phyloP scores from a whole-genome alignment of 345 rosid genomes.

The Corymbia maculata region DNA sequence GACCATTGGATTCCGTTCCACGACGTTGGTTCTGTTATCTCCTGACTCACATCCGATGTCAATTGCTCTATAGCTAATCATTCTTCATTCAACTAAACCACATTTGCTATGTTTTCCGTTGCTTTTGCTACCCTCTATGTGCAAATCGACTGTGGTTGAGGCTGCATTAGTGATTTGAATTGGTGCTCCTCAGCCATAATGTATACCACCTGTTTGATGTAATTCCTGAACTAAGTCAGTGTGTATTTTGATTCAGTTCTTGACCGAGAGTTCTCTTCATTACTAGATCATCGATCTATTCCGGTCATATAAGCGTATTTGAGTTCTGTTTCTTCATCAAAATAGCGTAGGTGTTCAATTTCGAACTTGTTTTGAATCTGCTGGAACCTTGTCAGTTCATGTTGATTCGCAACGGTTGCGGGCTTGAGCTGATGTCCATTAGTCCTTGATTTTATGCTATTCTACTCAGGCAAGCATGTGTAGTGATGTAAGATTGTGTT shows the following conservation, averaged over 20 bases:
- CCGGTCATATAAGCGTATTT: background rate
- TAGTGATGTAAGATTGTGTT: background rate
- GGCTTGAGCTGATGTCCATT: background rate
- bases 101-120: background rate
- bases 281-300: background rate
- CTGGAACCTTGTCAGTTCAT: background rate
- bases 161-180: background rate
- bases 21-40: background rate
- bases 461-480: background rate
- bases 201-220: background rate
- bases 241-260: background rate
- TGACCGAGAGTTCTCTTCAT: background rate
- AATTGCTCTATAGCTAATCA: background rate
- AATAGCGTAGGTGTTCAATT: background rate
- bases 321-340: background rate
- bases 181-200: fast-evolving
- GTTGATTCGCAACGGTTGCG: background rate
- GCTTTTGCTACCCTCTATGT: background rate
- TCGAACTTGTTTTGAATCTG: too few relatives aligned
- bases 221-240: too few relatives aligned
- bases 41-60: background rate
- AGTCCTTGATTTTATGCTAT: background rate
- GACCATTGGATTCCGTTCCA: background rate
- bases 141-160: background rate
- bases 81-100: background rate